Evolutionary conservation across 2,329 filamentous ascomycete genomes (phyloP).

Genomic region (Claviceps pazoutovae): DNA sequence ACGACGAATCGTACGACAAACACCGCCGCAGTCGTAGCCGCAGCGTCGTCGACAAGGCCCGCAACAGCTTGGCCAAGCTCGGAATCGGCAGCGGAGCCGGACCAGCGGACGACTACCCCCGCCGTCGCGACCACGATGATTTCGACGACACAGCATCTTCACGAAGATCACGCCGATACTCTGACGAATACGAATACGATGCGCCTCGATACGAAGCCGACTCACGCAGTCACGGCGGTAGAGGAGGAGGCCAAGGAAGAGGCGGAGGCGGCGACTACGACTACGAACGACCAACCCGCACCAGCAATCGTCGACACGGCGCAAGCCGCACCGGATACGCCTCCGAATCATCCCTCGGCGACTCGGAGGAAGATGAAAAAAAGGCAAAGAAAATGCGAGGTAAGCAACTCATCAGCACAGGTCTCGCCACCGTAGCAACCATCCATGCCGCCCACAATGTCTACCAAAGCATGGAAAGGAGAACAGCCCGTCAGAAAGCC

Average conservation of each 20-base stretch:
- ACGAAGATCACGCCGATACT: constrained; percentile 26
- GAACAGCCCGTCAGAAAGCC: constrained; percentile 36
- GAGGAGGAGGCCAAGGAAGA: constrained; percentile 10
- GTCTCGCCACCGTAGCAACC: constrained; percentile 43
- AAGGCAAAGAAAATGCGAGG: constrained; percentile 43
- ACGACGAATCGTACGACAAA: constrained; percentile 31
- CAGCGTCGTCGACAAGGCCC: constrained; percentile 49
- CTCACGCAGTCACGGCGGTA: constrained; percentile 18
- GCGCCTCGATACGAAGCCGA: constrained; percentile 19
- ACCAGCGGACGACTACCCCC: constrained; percentile 23
- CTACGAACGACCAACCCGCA: constrained; percentile 29
- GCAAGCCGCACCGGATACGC: constrained; percentile 28
- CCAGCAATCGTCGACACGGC: constrained; percentile 24
- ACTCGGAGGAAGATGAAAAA: constrained; percentile 43
- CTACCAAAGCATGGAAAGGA: constrained; percentile 45
- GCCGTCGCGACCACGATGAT: constrained; percentile 29
- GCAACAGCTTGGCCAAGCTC: constrained; percentile 46
- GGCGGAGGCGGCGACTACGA: constrained; percentile 30
- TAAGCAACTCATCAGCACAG: constrained; percentile 46
- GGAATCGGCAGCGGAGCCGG: constrained; percentile 39
- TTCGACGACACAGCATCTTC: constrained; percentile 26
- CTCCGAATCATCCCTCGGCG: constrained; percentile 41
- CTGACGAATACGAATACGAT: constrained; percentile 33
- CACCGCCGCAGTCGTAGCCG: constrained; percentile 41
- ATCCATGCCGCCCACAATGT: constrained; percentile 46